phyloP scores from a whole-genome alignment of 768 basidiomycete species.

The Podaxis sp. region DNA sequence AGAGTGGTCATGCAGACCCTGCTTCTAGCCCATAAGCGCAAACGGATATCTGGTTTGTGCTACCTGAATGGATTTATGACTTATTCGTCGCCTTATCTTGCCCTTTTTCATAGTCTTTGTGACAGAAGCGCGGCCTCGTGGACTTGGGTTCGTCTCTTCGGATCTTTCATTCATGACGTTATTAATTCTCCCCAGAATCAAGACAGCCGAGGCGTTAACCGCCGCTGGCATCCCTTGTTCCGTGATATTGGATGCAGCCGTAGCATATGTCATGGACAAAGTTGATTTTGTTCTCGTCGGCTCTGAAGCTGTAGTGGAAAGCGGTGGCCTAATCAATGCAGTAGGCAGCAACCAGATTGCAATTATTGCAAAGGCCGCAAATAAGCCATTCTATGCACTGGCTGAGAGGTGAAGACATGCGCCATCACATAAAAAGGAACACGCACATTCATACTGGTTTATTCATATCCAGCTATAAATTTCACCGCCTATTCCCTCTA shows the following conservation, averaged over 20 bases:
- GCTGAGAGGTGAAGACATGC: constrained; percentile 71
- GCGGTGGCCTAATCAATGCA: constrained; percentile 88
- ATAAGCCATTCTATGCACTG: constrained; percentile 95
- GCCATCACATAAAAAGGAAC: constrained; percentile 21
- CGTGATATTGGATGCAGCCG: constrained; percentile 93
- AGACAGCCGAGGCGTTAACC: constrained; percentile 85
- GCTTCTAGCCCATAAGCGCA: constrained; percentile 84
- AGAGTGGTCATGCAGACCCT: constrained; percentile 94
- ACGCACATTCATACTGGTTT: constrained; percentile 18
- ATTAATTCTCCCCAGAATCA: constrained; percentile 55
- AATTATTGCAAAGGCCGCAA: constrained; percentile 89
- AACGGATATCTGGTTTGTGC: constrained; percentile 75
- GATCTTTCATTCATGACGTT: constrained; percentile 18
- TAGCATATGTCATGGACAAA: constrained; percentile 95
- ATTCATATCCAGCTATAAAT: constrained; percentile 78
- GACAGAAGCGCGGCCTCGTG: constrained; percentile 91
- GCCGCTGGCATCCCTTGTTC: constrained; percentile 93
- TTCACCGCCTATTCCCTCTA: constrained; percentile 92
- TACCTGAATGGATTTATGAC: constrained; percentile 21
- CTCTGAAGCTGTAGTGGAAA: constrained; percentile 97
- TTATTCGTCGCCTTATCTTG: constrained; percentile 19
- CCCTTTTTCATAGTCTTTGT: constrained; percentile 70
- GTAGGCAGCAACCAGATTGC: constrained; percentile 97
- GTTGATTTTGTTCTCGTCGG: constrained; percentile 96
- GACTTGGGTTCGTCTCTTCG: constrained; percentile 66